Evolutionary conservation across 2,329 filamentous ascomycete species (phyloP), one percentile per base, ranked within the genome.

Genomic region (Ustulina deusta): DNA sequence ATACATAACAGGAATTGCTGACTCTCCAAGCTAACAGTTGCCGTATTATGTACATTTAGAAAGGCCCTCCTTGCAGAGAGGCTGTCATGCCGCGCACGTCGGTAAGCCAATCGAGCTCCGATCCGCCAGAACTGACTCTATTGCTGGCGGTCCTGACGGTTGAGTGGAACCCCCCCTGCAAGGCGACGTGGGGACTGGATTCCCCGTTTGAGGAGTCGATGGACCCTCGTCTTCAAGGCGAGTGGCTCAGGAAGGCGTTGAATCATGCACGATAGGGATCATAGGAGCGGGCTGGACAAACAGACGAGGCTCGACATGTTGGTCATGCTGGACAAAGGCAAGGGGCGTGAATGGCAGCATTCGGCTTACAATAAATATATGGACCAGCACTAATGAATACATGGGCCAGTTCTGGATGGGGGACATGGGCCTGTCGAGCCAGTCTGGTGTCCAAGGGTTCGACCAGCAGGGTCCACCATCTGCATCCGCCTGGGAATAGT

Each of bases 211-310:
- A 68, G 57, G 55, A 60, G 51, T 59, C 9, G 54, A 63, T 56
- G 58, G 51, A 32, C 36, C 61, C 49, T 48, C 9, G 7, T 15
- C 32, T 2, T 27, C 42, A 34, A 64, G 55, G 57, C 48, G 62
- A 62, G 57, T 65, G 68, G 61, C 61, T 65, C 49, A 57, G 22
- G 40, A 52, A 52, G 56, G 61, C 65, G 29, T 66, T 42, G 60
- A 61, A 68, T 64, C 68, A 70, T 68, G 68, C 68, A 70, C 65
- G 65, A 70, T 70, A 70, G 57, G 46, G 56, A 65, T 51, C 29
- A 52, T 22, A 55, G 64, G 52, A 65, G 61, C 40, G 49, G 59
- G 65, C 68, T 63, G 54, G 64, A 54, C 32, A 40, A 32, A 25
- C 20, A 54, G 59, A 65, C 57, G 67, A 70, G 65, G 64, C 68